Base-by-base conservation (phyloP, 2,329 filamentous ascomycete species). In the Moelleriella libera region DNA sequence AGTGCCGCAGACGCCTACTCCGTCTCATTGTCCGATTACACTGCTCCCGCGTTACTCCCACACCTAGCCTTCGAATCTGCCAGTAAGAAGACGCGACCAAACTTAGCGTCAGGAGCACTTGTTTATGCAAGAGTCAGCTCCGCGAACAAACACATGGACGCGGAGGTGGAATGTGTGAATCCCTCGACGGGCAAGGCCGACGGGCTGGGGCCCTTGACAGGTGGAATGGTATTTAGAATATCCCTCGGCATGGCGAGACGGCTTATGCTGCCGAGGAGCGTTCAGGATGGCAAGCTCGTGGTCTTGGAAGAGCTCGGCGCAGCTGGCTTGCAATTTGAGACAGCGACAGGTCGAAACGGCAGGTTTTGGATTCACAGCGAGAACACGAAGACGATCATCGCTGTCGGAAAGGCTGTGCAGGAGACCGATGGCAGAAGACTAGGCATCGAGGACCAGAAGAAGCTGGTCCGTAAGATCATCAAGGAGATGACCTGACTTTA, bases 21-120 rank as follows among this genome's bases (percentile, higher is more conserved):
- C 64, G 88, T 88, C 63, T 73, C 75, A 55, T 73, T 97, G 47
- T 83, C 86, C 30, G 72, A 80, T 47, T 75, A 80, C 59, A 75
- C 76, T 4, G 59, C 72, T 2, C 67, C 76, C 49, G 88, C 85
- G 1, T 70, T 85, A 14, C 79, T 97, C 1, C 88, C 86, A 0
- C 85, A 94, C 54, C 75, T 97, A 21, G 80, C 88, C n/a, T 98
- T 98, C 63, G 90, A 97, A 65, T 81, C 82, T 52, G 92, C 88
- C 14, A 88, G 84, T 43, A 92, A 89, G 65, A 97, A 97, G 68
- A 95, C 87, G 3, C 76, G 89, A 1, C 92, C 92, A 0, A 75
- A 86, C 53, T 76, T 97, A 42, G 70, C 74, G 30, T 60, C 78
- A 11, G 88, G 88, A 39, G 80, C 87, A 46, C 69, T 96, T 30